Evolutionary conservation across 108 stramenopile genomes (phyloP).

Genomic region (Parietichytrium sp.): DNA sequence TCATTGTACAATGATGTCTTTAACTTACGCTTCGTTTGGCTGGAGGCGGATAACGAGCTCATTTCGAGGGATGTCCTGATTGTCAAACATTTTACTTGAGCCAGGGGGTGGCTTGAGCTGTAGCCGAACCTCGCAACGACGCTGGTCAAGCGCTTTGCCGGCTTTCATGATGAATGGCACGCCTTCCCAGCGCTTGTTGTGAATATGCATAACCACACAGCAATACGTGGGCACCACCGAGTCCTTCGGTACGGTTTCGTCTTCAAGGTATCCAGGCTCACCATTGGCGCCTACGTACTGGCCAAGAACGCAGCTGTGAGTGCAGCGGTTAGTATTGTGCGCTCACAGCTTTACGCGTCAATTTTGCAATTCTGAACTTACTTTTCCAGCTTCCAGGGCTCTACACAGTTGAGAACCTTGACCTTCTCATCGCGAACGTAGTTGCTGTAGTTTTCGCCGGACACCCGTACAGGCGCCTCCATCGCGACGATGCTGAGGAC

Average conservation of each 20-base stretch:
- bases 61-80: slow-evolving; percentile 72
- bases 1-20: neutral
- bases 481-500: slow-evolving; percentile 61
- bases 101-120: slow-evolving; percentile 82
- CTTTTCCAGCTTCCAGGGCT: slow-evolving; percentile 73
- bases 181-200: slow-evolving; percentile 91
- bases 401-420: slow-evolving; percentile 76
- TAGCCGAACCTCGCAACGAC: slow-evolving; percentile 90
- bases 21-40: slow-evolving; percentile 80
- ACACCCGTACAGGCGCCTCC: slow-evolving; percentile 54
- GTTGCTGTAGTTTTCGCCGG: slow-evolving; percentile 53
- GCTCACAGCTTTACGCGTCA: no score
- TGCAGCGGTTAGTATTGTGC: no score
- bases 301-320: slow-evolving; percentile 81
- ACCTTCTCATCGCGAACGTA: slow-evolving; percentile 92
- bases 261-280: slow-evolving; percentile 72
- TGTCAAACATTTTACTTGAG: slow-evolving; percentile 59
- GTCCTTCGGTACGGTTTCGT: slow-evolving; percentile 68
- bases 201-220: slow-evolving; percentile 73
- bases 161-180: slow-evolving; percentile 96
- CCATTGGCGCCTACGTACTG: slow-evolving; percentile 89
- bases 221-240: slow-evolving; percentile 89
- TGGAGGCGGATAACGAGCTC: slow-evolving; percentile 92
- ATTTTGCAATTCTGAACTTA: no score
- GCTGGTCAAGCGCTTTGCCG: slow-evolving; percentile 91